These are phyloP conservation scores for Globisporangium acanthophoron DNA, from an alignment of 352 stramenopile species.

Conservation along the genomic window DNA sequence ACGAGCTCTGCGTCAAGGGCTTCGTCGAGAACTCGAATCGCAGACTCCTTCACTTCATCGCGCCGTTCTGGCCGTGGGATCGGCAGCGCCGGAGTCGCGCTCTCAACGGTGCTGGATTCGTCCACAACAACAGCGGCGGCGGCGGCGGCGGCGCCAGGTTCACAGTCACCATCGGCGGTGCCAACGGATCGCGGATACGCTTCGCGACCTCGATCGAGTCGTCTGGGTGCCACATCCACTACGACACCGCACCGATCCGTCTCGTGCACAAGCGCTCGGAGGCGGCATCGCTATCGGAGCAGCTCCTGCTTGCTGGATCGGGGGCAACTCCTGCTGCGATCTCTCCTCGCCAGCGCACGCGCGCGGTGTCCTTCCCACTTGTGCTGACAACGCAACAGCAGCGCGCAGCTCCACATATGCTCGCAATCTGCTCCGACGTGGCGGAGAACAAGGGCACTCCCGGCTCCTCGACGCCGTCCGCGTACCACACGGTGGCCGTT, in stretches of 20 bases:
- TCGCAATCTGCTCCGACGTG: conserved; percentile 7
- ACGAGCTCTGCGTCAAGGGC: conserved; percentile 72
- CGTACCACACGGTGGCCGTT: conserved; percentile 19
- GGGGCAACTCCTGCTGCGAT: background rate
- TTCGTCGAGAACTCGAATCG: conserved; percentile 56
- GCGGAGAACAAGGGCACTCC: conserved; percentile 7
- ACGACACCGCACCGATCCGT: conserved; percentile 10
- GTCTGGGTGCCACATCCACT: conserved; percentile 4
- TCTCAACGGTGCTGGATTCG: background rate
- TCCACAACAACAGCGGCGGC: background rate
- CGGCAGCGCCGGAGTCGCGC: background rate
- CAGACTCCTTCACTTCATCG: conserved; percentile 61
- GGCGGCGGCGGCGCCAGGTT: conserved; percentile 7
- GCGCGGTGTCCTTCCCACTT: conserved; percentile 27
- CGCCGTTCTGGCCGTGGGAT: conserved; percentile 48
- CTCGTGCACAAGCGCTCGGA: conserved; percentile 13
- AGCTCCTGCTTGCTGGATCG: conserved; percentile 3
- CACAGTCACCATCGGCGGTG: conserved; percentile 27
- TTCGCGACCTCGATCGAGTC: conserved; percentile 36
- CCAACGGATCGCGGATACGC: conserved; percentile 35
- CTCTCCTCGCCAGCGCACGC: conserved; percentile 14
- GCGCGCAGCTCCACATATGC: conserved; percentile 4
- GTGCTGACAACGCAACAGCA: conserved; percentile 9
- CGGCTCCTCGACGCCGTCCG: background rate
- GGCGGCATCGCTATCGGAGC: conserved; percentile 12